Percentiles rank a stretch among this genome's conserved stretches.
phyloP scores from a whole-genome alignment of 148 eudicot species.

The Chenopodium quinoa region DNA sequence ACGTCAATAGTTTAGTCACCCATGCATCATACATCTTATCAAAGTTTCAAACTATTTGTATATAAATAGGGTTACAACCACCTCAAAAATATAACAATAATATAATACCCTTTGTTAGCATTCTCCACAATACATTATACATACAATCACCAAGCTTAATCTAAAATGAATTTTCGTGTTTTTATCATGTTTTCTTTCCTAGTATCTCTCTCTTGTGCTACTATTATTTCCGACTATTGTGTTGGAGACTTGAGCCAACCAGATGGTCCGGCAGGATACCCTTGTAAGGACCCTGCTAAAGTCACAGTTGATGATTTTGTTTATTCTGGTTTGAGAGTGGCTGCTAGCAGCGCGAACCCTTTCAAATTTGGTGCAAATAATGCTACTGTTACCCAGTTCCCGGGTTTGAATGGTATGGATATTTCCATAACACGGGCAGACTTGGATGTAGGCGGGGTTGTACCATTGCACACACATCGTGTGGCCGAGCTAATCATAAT shows the following conservation, averaged over 20 bases:
- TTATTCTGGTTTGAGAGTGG: not conserved
- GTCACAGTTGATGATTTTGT: not conserved
- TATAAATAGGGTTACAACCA: too few relatives aligned
- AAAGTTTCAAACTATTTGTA: too few relatives aligned
- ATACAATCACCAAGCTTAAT: too few relatives aligned
- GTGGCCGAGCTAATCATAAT: not conserved
- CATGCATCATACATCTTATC: too few relatives aligned
- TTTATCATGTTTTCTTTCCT: too few relatives aligned
- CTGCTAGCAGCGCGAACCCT: not conserved
- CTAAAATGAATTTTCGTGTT: too few relatives aligned
- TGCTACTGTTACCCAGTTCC: not conserved
- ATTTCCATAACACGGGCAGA: not conserved
- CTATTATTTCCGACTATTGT: not conserved
- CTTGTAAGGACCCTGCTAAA: not conserved
- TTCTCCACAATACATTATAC: not conserved
- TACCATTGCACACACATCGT: conserved; percentile 5
- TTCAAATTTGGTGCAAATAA: not conserved
- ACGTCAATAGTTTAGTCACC: too few relatives aligned
- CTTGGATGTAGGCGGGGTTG: not conserved
- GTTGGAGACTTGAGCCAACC: not conserved
- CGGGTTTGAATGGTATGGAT: not conserved
- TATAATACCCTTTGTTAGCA: not conserved
- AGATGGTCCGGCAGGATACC: not conserved
- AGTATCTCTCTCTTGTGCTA: too few relatives aligned
- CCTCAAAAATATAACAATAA: not conserved